Conservation (phyloP, 345 rosid species). For the Cardamine resedifolia region DNA sequence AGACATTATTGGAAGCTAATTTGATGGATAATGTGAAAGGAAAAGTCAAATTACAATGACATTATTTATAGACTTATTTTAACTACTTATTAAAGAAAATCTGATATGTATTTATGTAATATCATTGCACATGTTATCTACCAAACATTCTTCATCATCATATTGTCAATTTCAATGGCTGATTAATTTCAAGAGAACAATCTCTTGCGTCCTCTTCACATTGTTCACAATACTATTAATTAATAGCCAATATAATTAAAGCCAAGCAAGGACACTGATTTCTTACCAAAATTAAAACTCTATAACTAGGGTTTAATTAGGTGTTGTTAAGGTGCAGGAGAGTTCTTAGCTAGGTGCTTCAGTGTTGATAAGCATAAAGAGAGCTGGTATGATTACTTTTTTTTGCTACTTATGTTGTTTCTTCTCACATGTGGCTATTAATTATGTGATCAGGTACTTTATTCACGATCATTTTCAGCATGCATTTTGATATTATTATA, state of each 20-base stretch:
- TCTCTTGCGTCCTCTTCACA: constrained; percentile 56
- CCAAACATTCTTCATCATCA: constrained; percentile 61
- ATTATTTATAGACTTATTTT: too few relatives aligned
- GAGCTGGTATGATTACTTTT: neutral
- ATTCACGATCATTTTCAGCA: neutral
- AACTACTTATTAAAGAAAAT: too few relatives aligned
- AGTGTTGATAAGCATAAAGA: neutral
- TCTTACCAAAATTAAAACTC: constrained; percentile 56
- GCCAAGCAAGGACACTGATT: constrained; percentile 76
- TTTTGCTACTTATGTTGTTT: neutral
- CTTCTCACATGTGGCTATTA: neutral
- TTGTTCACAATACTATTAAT: constrained; percentile 47
- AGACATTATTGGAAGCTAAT: too few relatives aligned
- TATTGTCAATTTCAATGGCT: constrained; percentile 55
- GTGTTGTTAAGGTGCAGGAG: neutral
- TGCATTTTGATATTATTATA: neutral
- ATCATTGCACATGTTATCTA: constrained; percentile 69
- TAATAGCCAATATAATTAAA: constrained; percentile 58
- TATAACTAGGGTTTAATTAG: neutral
- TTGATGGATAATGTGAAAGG: too few relatives aligned
- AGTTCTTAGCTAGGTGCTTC: neutral
- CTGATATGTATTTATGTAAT: constrained; percentile 74
- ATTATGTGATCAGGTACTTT: neutral
- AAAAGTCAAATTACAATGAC: too few relatives aligned
- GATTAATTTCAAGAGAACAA: neutral